Evolutionary conservation across 345 rosid species (phyloP), one percentile per base, ranked within the genome.

Genomic region (Citrus australasica): DNA sequence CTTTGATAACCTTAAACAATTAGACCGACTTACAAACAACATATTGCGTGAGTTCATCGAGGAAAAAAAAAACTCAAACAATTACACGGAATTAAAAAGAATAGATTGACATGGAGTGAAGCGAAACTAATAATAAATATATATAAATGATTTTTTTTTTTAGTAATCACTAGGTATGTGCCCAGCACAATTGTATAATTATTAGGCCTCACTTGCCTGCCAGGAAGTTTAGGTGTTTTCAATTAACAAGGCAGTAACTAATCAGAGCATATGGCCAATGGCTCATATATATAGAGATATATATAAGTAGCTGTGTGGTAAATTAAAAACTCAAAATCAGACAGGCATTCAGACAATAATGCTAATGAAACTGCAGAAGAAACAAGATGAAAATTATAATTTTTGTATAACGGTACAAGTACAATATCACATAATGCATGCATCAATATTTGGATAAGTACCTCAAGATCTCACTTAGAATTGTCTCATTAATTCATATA

Each of bases 401-500:
- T 17, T 76, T 71, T 76, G 69, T 77, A 19, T 67, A 48, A 51
- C 33, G 77, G 25, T 61, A 68, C 53, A 64, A 75, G 19, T 28
- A 75, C 67, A 78, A 55, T 53, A 17, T 64, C 48, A 78, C 30
- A 30, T 72, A 68, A 32, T 75, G 63, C 79, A 59, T 30, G 25
- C 27, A 53, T 30, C 46, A 46, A n/a, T 32, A 25, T 56, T 75
- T 7, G 84, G 82, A 80, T 80, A 92, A 92, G 96, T 94, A 92
- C 97, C 86, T 87, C 96, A 88, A 86, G 87, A 92, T 94, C 98
- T 94, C 94, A 94, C 98, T 94, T 87, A 82, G 96, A 92, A 92
- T 91, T 82, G 77, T 83, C 74, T 72, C 79, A 89, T 66, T 63
- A 66, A 66, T 92, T 92, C 98, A 92, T 87, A 94, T 83, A 90